A percentile compares a stretch with the other conserved stretches of the same genome.
Conservation (phyloP, 176 grass and related monocot species). For the Poa pratensis region DNA sequence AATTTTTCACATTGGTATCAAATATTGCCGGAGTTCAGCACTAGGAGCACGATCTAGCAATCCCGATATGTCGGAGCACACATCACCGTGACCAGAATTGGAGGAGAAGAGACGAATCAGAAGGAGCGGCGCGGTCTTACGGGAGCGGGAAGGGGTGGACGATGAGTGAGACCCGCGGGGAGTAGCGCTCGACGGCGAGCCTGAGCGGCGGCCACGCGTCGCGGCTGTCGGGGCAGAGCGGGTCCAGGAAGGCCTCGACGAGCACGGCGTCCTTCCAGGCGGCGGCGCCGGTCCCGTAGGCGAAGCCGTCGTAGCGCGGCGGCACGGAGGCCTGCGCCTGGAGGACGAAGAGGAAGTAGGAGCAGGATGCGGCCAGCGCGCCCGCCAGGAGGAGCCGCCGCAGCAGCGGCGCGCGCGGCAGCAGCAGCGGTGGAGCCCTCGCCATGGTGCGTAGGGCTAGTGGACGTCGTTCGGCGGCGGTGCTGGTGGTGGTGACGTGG, state of each 20-base stretch:
- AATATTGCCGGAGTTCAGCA: neutral
- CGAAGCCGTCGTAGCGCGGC: constrained; percentile 75
- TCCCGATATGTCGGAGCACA: no score
- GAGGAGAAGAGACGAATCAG: no score
- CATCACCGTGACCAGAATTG: neutral
- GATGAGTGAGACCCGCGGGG: constrained; percentile 65
- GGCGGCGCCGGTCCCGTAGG: constrained; percentile 48
- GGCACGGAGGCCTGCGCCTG: constrained; percentile 63
- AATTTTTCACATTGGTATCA: neutral
- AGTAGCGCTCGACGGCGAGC: constrained; percentile 64
- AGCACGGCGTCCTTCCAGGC: constrained; percentile 67
- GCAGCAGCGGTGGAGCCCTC: neutral
- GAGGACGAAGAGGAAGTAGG: constrained; percentile 45
- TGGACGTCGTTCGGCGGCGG: neutral
- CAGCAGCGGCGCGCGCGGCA: constrained; percentile 41
- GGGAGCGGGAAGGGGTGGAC: constrained; percentile 95
- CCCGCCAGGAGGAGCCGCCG: constrained; percentile 34
- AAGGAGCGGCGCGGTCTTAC: constrained; percentile 43
- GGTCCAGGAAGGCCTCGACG: constrained; percentile 93
- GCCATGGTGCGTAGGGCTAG: constrained; percentile 42
- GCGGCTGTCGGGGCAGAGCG: constrained; percentile 89
- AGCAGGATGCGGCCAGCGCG: constrained; percentile 41
- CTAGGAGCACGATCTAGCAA: neutral
- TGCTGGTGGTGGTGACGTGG: neutral
- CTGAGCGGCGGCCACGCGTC: constrained; percentile 71